Percentiles rank a stretch among this genome's conserved stretches.
These are phyloP conservation scores for Magnolia changhungtana DNA, from an alignment of 164 flowering plant genomes.

Conservation along the genomic window DNA sequence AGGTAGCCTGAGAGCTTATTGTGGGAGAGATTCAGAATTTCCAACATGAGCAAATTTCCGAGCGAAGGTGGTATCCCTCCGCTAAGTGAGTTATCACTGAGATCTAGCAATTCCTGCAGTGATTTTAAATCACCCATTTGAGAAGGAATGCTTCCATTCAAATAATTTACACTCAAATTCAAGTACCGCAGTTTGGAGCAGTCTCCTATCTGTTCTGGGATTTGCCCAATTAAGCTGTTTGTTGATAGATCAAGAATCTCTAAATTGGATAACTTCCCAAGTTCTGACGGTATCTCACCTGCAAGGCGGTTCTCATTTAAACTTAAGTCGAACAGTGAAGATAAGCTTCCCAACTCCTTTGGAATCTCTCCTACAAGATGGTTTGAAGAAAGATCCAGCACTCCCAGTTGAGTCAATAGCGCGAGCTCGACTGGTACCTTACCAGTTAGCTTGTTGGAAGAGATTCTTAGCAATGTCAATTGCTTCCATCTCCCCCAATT, in stretches of 20 bases:
- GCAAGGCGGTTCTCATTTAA: conserved; percentile 13
- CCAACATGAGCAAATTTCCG: not conserved
- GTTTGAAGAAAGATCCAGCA: conserved; percentile 6
- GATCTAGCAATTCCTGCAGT: not conserved
- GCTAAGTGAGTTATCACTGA: not conserved
- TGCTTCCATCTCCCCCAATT: not conserved
- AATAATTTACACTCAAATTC: not conserved
- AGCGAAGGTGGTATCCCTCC: conserved; percentile 6
- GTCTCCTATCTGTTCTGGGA: conserved; percentile 5
- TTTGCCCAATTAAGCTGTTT: conserved; percentile 3
- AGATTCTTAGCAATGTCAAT: not conserved
- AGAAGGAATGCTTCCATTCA: conserved; percentile 9
- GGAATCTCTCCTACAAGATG: conserved; percentile 20
- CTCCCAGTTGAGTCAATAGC: not conserved
- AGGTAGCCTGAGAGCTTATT: conserved; percentile 16
- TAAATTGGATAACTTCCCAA: not conserved
- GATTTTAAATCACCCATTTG: not conserved
- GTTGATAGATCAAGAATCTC: conserved; percentile 1
- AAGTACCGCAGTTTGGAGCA: not conserved
- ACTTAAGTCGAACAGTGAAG: conserved; percentile 9
- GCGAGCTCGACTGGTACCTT: not conserved
- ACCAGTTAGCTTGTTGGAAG: not conserved
- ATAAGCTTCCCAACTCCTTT: conserved; percentile 3
- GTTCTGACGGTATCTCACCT: not conserved
- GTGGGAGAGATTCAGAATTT: conserved; percentile 15